Conservation (phyloP, 1,284 basidiomycete species). For the Lentinula novae-zelandiae region DNA sequence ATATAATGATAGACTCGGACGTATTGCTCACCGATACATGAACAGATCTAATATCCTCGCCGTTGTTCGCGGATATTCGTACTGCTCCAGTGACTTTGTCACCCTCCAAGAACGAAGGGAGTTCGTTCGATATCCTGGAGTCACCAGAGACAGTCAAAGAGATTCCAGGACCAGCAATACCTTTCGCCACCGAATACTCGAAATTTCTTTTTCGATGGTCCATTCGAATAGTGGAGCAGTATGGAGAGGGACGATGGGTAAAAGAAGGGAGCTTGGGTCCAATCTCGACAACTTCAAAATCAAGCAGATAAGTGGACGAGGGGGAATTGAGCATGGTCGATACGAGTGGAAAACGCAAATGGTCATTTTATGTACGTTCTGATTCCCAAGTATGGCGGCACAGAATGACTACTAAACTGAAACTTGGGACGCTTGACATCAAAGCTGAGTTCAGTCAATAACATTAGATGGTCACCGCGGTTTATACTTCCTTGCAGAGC, state of each 20-base stretch:
- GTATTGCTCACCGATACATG: conserved; percentile 20
- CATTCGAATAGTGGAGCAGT: conserved; percentile 5
- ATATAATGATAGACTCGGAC: background rate
- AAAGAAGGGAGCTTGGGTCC: conserved; percentile 2
- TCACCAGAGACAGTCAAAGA: conserved; percentile 23
- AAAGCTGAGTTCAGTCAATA: background rate
- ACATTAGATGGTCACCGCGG: background rate
- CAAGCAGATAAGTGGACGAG: background rate
- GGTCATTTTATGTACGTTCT: background rate
- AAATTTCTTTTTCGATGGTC: conserved; percentile 16
- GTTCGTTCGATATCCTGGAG: conserved; percentile 20
- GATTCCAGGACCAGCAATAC: conserved; percentile 23
- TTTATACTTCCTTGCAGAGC: background rate
- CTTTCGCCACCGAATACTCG: conserved; percentile 20
- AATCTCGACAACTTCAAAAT: background rate
- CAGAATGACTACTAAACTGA: background rate
- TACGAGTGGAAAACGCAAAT: background rate
- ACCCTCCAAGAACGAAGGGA: conserved; percentile 25
- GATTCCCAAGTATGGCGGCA: background rate
- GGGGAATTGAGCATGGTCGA: background rate
- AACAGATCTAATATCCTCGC: conserved; percentile 21
- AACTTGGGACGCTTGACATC: background rate
- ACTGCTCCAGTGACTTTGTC: conserved; percentile 24
- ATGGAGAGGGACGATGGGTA: conserved; percentile 3
- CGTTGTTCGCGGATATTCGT: conserved; percentile 20